Percentiles rank a stretch among this genome's conserved stretches.
Evolutionary conservation across 2,329 filamentous ascomycete species (phyloP).

Genomic region (Lachnellula hyalina): DNA sequence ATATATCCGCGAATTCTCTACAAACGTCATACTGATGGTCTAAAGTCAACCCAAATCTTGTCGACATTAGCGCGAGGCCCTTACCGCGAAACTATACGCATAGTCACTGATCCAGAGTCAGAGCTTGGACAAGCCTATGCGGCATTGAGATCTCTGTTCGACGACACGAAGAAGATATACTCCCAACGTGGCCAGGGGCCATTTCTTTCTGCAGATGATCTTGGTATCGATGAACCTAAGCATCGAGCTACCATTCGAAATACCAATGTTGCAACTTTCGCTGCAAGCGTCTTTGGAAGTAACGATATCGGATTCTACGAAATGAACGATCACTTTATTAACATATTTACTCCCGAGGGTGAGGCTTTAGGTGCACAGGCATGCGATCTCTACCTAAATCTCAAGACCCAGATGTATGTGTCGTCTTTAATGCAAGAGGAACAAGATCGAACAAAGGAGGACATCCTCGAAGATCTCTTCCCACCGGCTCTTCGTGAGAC

Average conservation of each 20-base stretch:
- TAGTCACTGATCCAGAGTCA: conserved; percentile 50
- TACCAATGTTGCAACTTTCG: conserved; percentile 60
- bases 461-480: conserved; percentile 55
- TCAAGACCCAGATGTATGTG: conserved; percentile 64
- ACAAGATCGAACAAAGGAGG: conserved; percentile 42
- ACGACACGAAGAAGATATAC: conserved; percentile 59
- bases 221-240: conserved; percentile 44
- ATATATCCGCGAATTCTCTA: not conserved
- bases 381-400: conserved; percentile 54
- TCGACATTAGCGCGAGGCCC: conserved; percentile 51
- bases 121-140: conserved; percentile 56
- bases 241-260: conserved; percentile 57
- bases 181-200: conserved; percentile 37
- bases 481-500: conserved; percentile 49
- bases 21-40: conserved; percentile 7
- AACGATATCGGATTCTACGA: conserved; percentile 60
- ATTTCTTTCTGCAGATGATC: conserved; percentile 49
- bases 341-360: conserved; percentile 57
- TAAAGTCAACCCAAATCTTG: conserved; percentile 53
- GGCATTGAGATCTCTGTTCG: conserved; percentile 56
- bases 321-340: conserved; percentile 57
- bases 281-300: conserved; percentile 57
- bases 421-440: conserved; percentile 53
- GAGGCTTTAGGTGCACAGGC: conserved; percentile 53
- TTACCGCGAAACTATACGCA: conserved; percentile 50